Base-by-base conservation (phyloP, 176 grass and related monocot genomes). In the Ananas comosus region DNA sequence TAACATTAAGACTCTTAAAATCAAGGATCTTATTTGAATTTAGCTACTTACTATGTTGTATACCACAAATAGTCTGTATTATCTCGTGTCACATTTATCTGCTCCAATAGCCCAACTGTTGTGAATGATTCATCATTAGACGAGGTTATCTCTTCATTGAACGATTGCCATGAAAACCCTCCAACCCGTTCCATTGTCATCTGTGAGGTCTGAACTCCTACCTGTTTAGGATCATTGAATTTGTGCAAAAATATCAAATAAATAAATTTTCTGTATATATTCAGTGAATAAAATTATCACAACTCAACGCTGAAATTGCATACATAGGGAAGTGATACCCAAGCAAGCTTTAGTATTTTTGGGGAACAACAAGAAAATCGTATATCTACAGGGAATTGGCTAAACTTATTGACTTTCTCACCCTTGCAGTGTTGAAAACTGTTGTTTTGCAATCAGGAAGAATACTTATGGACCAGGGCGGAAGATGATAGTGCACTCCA, bases 41-140 rank as follows among this genome's bases (percentile, higher is more conserved):
- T 28, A 70, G 25, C 13, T 66, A 82, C 94, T 91, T 90, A 99
- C 94, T 78, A 78, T 80, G 89, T 99, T 51, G 84, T 93, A 66
- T 99, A 99, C 94, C 94, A 99, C 47, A 99, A 80, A 66, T 99
- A 99, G 63, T 99, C 94, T 27, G 89, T 90, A 81, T 29, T 87
- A 82, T 99, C 94, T 84, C 94, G 90, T 13, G 94, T 99, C 56
- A 99, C 67, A 69, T 99, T 99, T 75, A 99, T 81, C 51, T 99
- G 94, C 78, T 99, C 94, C 63, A 99, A 69, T 74, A 99, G 81
- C 17, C 94, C 94, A 68, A 85, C 78, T 19, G 87, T 71, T 12
- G 84, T 74, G 82, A 91, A 93, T 22, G 87, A 48, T 66, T 82
- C 84, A 64, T 76, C 89, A 48, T 68, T 57, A 29, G 80, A 74